Conservation (phyloP, 2,329 filamentous ascomycete species). For the Coleophoma cylindrospora region DNA sequence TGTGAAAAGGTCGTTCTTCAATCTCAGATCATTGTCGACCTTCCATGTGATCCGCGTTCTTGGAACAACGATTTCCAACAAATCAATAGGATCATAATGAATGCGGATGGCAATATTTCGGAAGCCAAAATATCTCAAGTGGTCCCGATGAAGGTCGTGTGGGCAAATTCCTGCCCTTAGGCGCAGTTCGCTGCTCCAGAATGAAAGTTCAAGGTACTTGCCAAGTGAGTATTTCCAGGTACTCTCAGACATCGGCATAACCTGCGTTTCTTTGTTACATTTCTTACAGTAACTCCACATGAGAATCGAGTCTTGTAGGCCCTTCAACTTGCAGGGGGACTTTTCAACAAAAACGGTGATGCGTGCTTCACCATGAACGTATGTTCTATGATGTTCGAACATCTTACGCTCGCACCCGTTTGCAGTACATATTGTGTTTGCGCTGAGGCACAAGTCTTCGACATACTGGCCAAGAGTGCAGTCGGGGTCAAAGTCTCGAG, state of each 20-base stretch:
- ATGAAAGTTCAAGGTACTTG: conserved; percentile 95
- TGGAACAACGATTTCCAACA: conserved; percentile 92
- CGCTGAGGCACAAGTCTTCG: conserved; percentile 77
- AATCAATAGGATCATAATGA: conserved; percentile 87
- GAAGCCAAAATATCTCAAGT: conserved; percentile 88
- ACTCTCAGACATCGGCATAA: conserved; percentile 85
- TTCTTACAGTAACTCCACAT: conserved; percentile 98
- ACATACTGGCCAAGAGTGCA: conserved; percentile 94
- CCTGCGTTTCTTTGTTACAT: conserved; percentile 84
- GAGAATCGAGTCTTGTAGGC: conserved; percentile 70
- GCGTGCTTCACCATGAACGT: conserved; percentile 92
- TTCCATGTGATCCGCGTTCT: conserved; percentile 93
- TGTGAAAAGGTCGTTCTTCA: conserved; percentile 88
- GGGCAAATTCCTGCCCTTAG: conserved; percentile 71
- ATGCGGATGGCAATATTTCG: conserved; percentile 81
- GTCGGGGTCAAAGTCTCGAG: conserved; percentile 68
- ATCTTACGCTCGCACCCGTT: conserved; percentile 86
- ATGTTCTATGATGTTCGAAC: conserved; percentile 90
- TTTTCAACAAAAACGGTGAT: conserved; percentile 87
- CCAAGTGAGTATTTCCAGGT: conserved; percentile 99
- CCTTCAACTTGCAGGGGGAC: conserved; percentile 59
- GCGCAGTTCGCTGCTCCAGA: conserved; percentile 84
- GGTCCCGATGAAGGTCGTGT: conserved; percentile 89
- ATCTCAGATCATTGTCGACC: conserved; percentile 83
- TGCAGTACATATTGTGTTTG: conserved; percentile 71